These are phyloP conservation scores for Candida argentea DNA, from an alignment of 805 yeast species.

Conservation along the genomic window DNA sequence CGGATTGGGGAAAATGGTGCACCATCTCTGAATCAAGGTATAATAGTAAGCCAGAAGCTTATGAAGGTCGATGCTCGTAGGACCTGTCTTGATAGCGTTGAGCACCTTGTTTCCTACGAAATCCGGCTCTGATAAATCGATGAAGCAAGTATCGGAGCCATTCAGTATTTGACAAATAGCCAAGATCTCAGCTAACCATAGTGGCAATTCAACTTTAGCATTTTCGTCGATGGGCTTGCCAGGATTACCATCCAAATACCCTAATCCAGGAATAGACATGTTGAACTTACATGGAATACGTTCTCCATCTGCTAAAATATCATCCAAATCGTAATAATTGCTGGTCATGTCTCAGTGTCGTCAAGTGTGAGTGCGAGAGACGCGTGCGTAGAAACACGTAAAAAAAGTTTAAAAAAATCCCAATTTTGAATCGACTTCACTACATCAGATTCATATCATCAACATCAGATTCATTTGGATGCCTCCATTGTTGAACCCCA, in stretches of 20 bases:
- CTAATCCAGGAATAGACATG: slow-evolving; percentile 75
- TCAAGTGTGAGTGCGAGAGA: too few relatives aligned
- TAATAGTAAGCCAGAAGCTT: slow-evolving; percentile 59
- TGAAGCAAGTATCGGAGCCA: slow-evolving; percentile 38
- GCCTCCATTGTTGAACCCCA: too few relatives aligned
- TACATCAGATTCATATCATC: too few relatives aligned
- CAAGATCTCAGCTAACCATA: slow-evolving; percentile 79
- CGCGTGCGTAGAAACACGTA: too few relatives aligned
- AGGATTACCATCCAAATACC: slow-evolving; percentile 73
- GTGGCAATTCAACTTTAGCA: slow-evolving; percentile 66
- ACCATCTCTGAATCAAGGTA: slow-evolving; percentile 68
- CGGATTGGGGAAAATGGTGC: slow-evolving; percentile 54
- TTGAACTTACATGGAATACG: slow-evolving; percentile 75
- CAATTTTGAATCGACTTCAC: too few relatives aligned
- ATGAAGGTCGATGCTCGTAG: slow-evolving; percentile 57
- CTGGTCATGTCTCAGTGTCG: not conserved
- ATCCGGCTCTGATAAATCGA: slow-evolving; percentile 64
- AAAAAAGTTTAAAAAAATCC: too few relatives aligned
- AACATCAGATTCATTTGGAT: too few relatives aligned
- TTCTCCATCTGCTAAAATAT: slow-evolving; percentile 59
- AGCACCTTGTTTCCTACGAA: slow-evolving; percentile 54
- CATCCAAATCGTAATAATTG: slow-evolving; percentile 65
- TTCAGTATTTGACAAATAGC: slow-evolving; percentile 37
- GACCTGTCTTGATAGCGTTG: slow-evolving; percentile 74
- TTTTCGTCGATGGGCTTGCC: slow-evolving; percentile 49